These are phyloP conservation scores for Hirschioporus abietinus DNA, from an alignment of 768 basidiomycete species.

Conservation along the genomic window DNA sequence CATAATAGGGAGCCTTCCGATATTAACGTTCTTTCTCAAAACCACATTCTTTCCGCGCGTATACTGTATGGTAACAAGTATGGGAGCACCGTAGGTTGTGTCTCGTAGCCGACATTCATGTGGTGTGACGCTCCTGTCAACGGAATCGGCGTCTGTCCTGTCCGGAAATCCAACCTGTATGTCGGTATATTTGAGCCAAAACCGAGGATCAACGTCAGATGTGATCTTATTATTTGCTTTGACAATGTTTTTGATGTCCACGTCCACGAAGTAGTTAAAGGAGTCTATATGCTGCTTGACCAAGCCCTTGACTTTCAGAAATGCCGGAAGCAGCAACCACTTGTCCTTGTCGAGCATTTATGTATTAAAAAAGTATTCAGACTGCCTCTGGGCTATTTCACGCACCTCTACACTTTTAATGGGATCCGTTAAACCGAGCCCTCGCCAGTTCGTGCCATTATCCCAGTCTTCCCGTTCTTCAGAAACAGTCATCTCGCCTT, in stretches of 20 bases:
- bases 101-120: conserved; percentile 97
- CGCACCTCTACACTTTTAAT: conserved; percentile 87
- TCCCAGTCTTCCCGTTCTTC: conserved; percentile 44
- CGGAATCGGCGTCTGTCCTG: conserved; percentile 74
- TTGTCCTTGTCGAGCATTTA: conserved; percentile 64
- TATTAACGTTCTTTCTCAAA: conserved; percentile 72
- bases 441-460: conserved; percentile 59
- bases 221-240: conserved; percentile 91
- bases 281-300: conserved; percentile 99
- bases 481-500: neutral
- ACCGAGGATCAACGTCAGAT: conserved; percentile 93
- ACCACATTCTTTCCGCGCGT: conserved; percentile 89
- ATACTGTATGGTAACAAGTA: conserved; percentile 92
- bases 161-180: conserved; percentile 91
- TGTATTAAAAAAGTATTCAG: conserved; percentile 10
- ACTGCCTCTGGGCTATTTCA: conserved; percentile 9
- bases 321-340: conserved; percentile 96
- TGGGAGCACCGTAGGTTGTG: conserved; percentile 89
- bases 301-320: conserved; percentile 94
- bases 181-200: conserved; percentile 95
- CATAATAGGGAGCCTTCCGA: conserved; percentile 95
- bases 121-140: conserved; percentile 83
- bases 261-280: conserved; percentile 97
- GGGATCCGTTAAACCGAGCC: conserved; percentile 79
- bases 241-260: conserved; percentile 95